Percentiles rank a stretch among this genome's conserved stretches.
These are phyloP conservation scores for Dactylellina haptotyla DNA, from an alignment of 2,329 filamentous ascomycete genomes.

Conservation along the genomic window DNA sequence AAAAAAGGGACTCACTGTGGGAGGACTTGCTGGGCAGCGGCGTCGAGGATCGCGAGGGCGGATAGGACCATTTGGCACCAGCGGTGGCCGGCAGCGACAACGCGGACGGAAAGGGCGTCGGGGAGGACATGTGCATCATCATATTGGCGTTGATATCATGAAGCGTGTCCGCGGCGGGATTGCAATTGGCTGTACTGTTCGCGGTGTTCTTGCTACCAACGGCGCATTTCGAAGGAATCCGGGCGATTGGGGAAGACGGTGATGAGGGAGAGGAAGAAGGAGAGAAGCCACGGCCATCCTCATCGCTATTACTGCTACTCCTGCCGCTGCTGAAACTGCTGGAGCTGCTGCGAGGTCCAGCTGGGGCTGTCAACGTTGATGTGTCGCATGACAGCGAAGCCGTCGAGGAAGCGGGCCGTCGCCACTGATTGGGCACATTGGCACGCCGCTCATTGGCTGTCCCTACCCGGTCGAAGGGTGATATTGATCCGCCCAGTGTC, in stretches of 20 bases:
- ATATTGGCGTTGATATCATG: not conserved
- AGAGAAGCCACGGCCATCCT: not conserved
- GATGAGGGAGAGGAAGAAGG: not conserved
- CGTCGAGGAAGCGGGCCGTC: conserved; percentile 4
- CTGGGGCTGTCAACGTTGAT: not conserved
- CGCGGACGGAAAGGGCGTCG: not conserved
- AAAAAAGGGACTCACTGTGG: conserved; percentile 15
- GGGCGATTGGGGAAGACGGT: not conserved
- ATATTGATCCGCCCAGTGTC: too few species aligned
- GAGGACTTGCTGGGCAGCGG: conserved; percentile 22
- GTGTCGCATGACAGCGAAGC: conserved; percentile 49
- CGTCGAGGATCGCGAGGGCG: conserved; percentile 32
- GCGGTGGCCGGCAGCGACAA: conserved; percentile 15
- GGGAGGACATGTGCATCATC: not conserved
- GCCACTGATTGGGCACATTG: conserved; percentile 15
- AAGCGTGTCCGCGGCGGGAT: not conserved
- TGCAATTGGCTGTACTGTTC: too few species aligned
- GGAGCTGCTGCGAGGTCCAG: not conserved
- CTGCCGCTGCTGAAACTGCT: not conserved
- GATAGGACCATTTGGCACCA: conserved; percentile 32
- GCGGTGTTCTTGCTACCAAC: too few species aligned
- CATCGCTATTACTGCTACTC: not conserved
- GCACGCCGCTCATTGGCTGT: too few species aligned
- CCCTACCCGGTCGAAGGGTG: conserved; percentile 11
- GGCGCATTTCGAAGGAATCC: too few species aligned